Evolutionary conservation across 306 rosid species (phyloP), one percentile per base, ranked within the genome.

Genomic region (Quercus agrifolia): DNA sequence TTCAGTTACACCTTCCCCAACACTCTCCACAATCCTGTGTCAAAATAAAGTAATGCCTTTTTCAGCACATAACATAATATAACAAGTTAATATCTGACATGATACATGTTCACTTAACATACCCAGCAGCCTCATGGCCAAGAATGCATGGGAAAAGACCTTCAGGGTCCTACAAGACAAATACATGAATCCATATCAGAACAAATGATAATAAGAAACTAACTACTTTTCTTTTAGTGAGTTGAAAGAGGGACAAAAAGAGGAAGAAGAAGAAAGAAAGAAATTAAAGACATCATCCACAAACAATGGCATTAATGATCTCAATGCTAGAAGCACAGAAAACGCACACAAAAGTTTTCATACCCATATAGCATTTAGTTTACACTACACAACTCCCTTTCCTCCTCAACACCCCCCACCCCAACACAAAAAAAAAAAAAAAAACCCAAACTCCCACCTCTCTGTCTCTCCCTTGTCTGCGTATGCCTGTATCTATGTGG

Each of bases 91-190:
- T 7, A 41, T 3, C 38, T 8, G 4, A 17, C 44, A 57, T 33
- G 17, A 59, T 4, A 49, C 49, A 70, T 19, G 52, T 5, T 20
- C 58, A 30, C 8, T 35, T 31, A 19, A 80, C 67, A 18, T 83
- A 93, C 94, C 98, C 97, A 30, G 91, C 94, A 74, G 96, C 98
- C 79, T 94, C 97, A 18, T 94, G 98, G 67, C 97, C 98, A 61
- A 92, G 97, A 85, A 94, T 92, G 67, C 97, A 92, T 15, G 98
- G 98, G 82, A 94, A 94, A 80, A 94, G 98, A 78, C 97, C 97
- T 85, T 94, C 97, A 49, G 97, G 96, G 78, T 94, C 98, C 98
- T 94, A 83, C 49, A 86, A 77, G 76, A 52, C 6, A 84, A 70
- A 77, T 70, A 61, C 77, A 38, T 4, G 17, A 81, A 23, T 52